Base-by-base conservation (phyloP, 805 yeast genomes). In the Candida maris region DNA sequence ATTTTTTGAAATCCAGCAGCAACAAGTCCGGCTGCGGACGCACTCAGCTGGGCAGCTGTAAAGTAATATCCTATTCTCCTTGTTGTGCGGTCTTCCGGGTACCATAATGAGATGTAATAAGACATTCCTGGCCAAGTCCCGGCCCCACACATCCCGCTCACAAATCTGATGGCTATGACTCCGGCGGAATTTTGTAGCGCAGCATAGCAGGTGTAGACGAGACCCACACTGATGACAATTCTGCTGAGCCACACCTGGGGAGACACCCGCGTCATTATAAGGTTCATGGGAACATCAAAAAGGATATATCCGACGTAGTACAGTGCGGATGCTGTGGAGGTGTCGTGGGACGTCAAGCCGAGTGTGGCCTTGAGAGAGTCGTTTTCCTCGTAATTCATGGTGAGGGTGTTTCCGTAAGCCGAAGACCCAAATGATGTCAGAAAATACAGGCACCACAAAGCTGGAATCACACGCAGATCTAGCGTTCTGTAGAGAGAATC, bases 91-190 rank as follows among this genome's bases (percentile, higher is more conserved):
- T 82, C 79, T 35, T 79, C 74, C 2, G 95, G 95, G 53, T 86
- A 86, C 91, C 94, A 86, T 49, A 85, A 64, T 0, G 89, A 76
- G 28, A 86, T 69, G 52, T 86, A 86, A 61, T 85, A 86, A 16
- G 87, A 77, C 81, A 86, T 69, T 7, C 94, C 95, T 1, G 95
- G 95, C 95, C 95, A 85, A 4, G 85, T 77, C 27, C 95, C 95
- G 8, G 95, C 93, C 35, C 85, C 85, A 39, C 81, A 82, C 38
- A 81, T 47, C 32, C 95, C 95, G 19, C 82, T 72, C 39, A 86
- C 68, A 40, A 85, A 77, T 45, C 94, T 69, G 28, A 79, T 59
- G 2, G 88, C 94, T 39, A 79, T 76, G 20, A 86, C 64, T 4
- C 91, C 91, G 6, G 70, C 52, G 4, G 73, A 62, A 35, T 67